A percentile compares a stretch with the other conserved stretches of the same genome.
These are phyloP conservation scores for Leptodermis oblonga DNA, from an alignment of 257 asterid species.

Conservation along the genomic window DNA sequence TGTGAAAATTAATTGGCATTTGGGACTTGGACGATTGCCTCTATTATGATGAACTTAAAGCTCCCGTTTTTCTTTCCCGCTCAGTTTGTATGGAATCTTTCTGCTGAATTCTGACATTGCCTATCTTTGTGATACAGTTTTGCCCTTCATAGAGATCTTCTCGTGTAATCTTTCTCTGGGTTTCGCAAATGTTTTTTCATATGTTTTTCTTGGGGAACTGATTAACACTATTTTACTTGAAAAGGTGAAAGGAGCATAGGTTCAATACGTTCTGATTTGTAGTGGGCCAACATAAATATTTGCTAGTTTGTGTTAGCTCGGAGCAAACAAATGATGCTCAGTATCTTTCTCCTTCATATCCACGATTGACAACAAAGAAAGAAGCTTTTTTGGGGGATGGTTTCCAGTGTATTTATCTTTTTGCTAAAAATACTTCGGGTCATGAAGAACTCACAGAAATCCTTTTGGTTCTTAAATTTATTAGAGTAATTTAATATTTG, in stretches of 20 bases:
- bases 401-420: slow-evolving; percentile 2
- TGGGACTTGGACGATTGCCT: neutral
- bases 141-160: neutral
- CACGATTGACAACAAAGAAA: neutral
- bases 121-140: neutral
- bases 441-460: neutral
- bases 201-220: neutral
- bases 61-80: neutral
- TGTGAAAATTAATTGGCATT: neutral
- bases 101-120: neutral
- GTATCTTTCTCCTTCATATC: neutral
- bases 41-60: neutral
- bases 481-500: neutral
- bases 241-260: neutral
- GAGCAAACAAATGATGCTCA: neutral
- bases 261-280: neutral
- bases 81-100: neutral
- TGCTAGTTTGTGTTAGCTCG: neutral
- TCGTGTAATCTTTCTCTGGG: neutral
- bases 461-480: neutral
- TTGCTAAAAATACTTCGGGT: neutral
- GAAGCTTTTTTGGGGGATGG: neutral
- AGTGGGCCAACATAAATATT: neutral
- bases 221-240: neutral
- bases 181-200: neutral